Evolutionary conservation across 2,329 filamentous ascomycete species (phyloP), one percentile per base, ranked within the genome.

Genomic region (Penicillium sp.): DNA sequence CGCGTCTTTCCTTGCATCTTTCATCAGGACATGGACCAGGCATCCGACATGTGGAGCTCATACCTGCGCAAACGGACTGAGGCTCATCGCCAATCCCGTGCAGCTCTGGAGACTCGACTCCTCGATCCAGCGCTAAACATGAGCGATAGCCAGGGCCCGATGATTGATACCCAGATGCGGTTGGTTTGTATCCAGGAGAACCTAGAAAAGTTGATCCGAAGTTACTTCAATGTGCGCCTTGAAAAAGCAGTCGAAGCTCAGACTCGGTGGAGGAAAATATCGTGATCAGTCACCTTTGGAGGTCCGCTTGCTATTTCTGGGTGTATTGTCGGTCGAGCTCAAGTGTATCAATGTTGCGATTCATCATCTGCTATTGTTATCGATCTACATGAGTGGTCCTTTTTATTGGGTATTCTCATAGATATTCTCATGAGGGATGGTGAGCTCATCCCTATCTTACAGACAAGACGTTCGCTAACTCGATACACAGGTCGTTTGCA

Each of bases 1-100:
- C 82, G 83, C 71, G 71, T 91, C 3, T 72, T 91, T 50, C 86
- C 87, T 15, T 76, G 77, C 13, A 9, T 25, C 7, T 53, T 53
- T n/a, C 31, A 47, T 31, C 3, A 2, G 2, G 25, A 53, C 2
- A 53, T 53, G 41, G 50, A 53, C 15, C 21, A 36, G 10, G 39
- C 1, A 3, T 36, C 11, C 1, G 21, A 31, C 7, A 34, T 52
- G 39, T 52, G 39, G 39, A 27, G 21, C 11, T 52, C 50, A 4
- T 52, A 52, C n/a, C 39, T 52, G 31, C 39, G 39, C 21, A 44
- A 33, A 11, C 39, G 50, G 9, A 9, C 19, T 8, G 50, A 52
- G 21, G 29, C 29, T 16, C 2, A 52, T 31, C 48, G 36, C 7
- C 50, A 52, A 27, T 33, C 38, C 1, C 15, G 10, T 44, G 39